Percentiles rank a stretch among this genome's conserved stretches.
Conservation (phyloP, 192 early-diverging fungal genomes). For the Linnemannia schmuckeri region DNA sequence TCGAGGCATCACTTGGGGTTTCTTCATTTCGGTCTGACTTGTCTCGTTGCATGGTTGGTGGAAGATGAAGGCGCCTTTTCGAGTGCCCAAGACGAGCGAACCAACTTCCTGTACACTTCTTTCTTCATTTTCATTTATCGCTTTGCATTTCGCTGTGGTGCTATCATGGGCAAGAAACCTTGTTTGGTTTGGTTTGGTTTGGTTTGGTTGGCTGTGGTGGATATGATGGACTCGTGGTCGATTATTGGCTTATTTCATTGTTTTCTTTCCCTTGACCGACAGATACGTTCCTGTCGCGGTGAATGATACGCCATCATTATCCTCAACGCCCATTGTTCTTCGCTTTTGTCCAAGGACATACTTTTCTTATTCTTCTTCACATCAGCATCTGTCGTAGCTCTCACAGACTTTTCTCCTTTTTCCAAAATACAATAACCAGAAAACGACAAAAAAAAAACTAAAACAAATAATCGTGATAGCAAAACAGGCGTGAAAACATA, state of each 20-base stretch:
- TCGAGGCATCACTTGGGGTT: neutral
- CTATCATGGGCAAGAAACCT: no score
- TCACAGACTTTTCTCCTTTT: neutral
- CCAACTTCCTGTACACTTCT: neutral
- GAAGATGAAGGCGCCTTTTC: neutral
- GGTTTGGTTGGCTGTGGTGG: neutral
- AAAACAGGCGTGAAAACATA: no score
- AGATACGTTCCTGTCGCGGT: neutral
- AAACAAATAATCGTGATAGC: neutral
- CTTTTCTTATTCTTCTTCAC: neutral
- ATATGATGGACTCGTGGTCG: neutral
- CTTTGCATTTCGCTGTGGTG: no score
- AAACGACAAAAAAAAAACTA: neutral
- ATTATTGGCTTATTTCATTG: neutral
- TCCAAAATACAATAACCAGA: neutral
- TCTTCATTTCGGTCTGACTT: neutral
- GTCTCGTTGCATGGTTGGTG: neutral
- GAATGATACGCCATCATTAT: no score
- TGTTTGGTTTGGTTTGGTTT: neutral
- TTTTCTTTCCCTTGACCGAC: neutral
- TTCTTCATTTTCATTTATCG: neutral
- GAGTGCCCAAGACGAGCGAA: neutral
- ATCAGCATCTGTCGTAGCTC: neutral
- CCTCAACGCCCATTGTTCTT: no score
- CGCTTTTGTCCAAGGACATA: neutral